These are phyloP conservation scores for Daldinia eschscholtzii DNA, from an alignment of 2,329 filamentous ascomycete species.

Conservation along the genomic window DNA sequence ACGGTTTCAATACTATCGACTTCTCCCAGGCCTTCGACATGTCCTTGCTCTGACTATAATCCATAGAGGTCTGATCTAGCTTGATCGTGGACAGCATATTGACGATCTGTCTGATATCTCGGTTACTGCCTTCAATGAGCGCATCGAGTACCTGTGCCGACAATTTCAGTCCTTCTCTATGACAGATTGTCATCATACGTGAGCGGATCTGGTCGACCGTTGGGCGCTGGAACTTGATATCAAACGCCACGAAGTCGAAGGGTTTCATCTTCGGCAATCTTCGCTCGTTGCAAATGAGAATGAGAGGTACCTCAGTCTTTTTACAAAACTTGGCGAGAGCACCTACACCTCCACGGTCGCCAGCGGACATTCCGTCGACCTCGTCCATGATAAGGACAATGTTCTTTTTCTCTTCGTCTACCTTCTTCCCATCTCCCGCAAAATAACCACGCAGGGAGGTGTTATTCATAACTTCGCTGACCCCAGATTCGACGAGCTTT, in stretches of 20 bases:
- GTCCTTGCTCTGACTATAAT: conserved; percentile 86
- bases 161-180: conserved; percentile 89
- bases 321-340: conserved; percentile 94
- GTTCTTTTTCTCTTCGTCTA: conserved; percentile 88
- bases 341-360: conserved; percentile 94
- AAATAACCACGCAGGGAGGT: conserved; percentile 94
- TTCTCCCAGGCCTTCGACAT: conserved; percentile 99
- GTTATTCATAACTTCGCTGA: conserved; percentile 93
- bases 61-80: conserved; percentile 83
- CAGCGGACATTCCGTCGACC: conserved; percentile 98
- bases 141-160: conserved; percentile 87
- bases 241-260: conserved; percentile 87
- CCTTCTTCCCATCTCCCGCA: conserved; percentile 81
- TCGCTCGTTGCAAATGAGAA: conserved; percentile 97
- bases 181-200: conserved; percentile 94
- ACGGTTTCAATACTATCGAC: conserved; percentile 94
- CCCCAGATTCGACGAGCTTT: conserved; percentile 88
- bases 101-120: conserved; percentile 97
- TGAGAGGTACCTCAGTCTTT: conserved; percentile 94
- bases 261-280: conserved; percentile 97
- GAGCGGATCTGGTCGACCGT: conserved; percentile 92
- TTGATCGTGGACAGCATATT: conserved; percentile 98
- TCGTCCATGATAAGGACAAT: conserved; percentile 98
- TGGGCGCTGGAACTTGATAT: conserved; percentile 88
- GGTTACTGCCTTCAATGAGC: conserved; percentile 93